A percentile compares a stretch with the other conserved stretches of the same genome.
Evolutionary conservation across 2,329 filamentous ascomycete species (phyloP).

Genomic region (Colletotrichum liriopes): DNA sequence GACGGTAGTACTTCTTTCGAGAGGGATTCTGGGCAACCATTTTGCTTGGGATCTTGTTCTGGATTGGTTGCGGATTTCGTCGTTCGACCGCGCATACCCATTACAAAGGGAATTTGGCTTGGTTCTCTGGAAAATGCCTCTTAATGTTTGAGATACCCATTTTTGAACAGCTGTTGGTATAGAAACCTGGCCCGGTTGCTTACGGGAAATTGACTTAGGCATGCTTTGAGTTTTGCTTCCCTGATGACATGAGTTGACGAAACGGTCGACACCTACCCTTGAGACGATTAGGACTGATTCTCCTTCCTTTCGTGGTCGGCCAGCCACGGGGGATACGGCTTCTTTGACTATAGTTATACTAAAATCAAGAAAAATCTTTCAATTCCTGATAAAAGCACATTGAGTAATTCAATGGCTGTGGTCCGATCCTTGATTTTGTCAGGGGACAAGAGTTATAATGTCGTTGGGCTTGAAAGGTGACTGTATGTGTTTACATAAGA

Average conservation of each 20-base stretch:
- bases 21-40: neutral
- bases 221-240: neutral
- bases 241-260: neutral
- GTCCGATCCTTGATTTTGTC: neutral
- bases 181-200: neutral
- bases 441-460: neutral
- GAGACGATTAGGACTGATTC: neutral
- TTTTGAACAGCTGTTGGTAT: slow-evolving; percentile 11
- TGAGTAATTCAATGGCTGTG: neutral
- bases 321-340: neutral
- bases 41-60: neutral
- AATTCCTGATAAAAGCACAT: too few relatives aligned
- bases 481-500: slow-evolving; percentile 24
- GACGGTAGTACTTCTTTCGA: neutral
- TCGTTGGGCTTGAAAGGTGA: slow-evolving; percentile 11
- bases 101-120: slow-evolving; percentile 7
- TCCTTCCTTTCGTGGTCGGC: neutral
- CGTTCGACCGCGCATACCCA: slow-evolving; percentile 1
- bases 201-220: too few relatives aligned
- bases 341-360: neutral
- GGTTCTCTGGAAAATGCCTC: slow-evolving; percentile 1
- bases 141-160: slow-evolving; percentile 28
- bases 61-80: neutral
- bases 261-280: too few relatives aligned
- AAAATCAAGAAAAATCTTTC: neutral